Conservation (phyloP, 2,329 filamentous ascomycete genomes). For the Calonectria honghensis region DNA sequence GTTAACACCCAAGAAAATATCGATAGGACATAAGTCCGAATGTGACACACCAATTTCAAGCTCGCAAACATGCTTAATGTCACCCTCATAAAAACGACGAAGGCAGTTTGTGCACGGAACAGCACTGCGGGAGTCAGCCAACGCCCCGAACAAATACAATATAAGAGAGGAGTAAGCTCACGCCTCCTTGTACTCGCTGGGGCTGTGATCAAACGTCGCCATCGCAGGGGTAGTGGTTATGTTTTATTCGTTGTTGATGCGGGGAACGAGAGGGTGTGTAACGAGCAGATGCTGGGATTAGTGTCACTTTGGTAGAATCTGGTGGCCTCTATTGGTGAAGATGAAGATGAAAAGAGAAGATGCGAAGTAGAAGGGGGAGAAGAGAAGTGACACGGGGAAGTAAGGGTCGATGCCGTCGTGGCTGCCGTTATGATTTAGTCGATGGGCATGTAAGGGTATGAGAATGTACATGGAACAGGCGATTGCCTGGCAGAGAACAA, state of each 20-base stretch:
- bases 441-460: not conserved
- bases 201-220: not conserved
- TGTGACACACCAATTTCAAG: not conserved
- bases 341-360: not conserved
- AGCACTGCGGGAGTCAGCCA: not conserved
- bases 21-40: no score
- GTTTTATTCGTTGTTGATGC: not conserved
- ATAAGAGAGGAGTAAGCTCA: not conserved
- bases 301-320: not conserved
- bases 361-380: not conserved
- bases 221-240: not conserved
- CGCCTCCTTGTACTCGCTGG: not conserved
- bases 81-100: not conserved
- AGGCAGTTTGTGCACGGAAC: conserved; percentile 11
- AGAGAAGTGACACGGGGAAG: no score
- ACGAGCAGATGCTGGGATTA: no score
- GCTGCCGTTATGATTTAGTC: not conserved
- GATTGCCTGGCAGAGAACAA: not conserved
- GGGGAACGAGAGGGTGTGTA: not conserved
- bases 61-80: conserved; percentile 2
- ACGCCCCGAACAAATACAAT: no score
- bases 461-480: not conserved
- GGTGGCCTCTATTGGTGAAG: not conserved
- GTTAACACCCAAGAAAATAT: not conserved
- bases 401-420: not conserved